Conservation (phyloP, 176 grass and related monocot species). For the Carex kokanica region DNA sequence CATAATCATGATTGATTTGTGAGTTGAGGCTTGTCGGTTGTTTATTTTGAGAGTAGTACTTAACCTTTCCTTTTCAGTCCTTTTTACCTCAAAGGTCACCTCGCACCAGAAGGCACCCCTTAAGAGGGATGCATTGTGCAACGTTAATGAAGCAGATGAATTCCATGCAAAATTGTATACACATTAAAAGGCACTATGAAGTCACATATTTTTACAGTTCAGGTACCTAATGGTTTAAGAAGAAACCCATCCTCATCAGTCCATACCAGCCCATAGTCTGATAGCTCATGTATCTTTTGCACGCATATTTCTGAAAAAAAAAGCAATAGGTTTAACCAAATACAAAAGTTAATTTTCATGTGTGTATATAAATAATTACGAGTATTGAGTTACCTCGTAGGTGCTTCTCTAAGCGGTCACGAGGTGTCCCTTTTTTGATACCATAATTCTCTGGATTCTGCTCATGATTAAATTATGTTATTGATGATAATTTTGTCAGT, state of each 20-base stretch:
- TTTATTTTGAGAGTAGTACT: conserved; percentile 6
- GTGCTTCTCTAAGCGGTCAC: conserved; percentile 64
- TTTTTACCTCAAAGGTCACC: not conserved
- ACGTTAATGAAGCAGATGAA: not conserved
- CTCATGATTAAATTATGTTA: conserved; percentile 31
- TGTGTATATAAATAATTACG: not conserved
- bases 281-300: conserved; percentile 70
- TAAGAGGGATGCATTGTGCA: not conserved
- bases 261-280: conserved; percentile 83
- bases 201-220: not conserved
- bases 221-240: conserved; percentile 79
- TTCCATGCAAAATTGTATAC: not conserved
- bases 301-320: conserved; percentile 77
- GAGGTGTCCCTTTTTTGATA: conserved; percentile 56
- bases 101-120: not conserved
- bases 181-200: not conserved
- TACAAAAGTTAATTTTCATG: conserved; percentile 9
- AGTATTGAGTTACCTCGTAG: conserved; percentile 58
- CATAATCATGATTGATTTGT: conserved; percentile 12
- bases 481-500: not conserved
- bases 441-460: conserved; percentile 96
- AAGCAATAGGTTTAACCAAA: conserved; percentile 27
- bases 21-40: not conserved
- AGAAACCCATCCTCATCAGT: conserved; percentile 80
- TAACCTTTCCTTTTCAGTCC: not conserved